Evolutionary conservation across 139 green algal genomes (phyloP).

Genomic region (Monoraphidium neglectum): DNA sequence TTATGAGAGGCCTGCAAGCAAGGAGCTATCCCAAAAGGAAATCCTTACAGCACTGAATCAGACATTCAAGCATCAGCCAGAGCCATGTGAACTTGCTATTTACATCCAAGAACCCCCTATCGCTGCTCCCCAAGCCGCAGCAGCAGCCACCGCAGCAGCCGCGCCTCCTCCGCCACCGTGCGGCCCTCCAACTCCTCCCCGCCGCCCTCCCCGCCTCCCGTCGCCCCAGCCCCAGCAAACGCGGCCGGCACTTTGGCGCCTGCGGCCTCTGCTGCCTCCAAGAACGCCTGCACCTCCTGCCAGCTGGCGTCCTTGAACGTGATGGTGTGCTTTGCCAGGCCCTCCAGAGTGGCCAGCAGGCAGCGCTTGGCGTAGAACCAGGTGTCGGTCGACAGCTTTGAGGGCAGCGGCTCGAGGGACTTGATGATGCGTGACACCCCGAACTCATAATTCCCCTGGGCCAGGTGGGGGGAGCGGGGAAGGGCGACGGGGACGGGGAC

Average conservation of each 20-base stretch:
- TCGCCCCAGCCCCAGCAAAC: conserved; percentile 9
- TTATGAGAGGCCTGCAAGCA: no score
- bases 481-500: no score
- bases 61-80: no score
- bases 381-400: conserved; percentile 79
- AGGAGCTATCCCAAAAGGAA: no score
- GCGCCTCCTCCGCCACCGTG: conserved; percentile 51
- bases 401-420: conserved; percentile 80
- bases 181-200: conserved; percentile 28
- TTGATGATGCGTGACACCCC: conserved; percentile 89
- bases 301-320: conserved; percentile 70
- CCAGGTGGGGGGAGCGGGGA: background rate
- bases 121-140: conserved; percentile 41
- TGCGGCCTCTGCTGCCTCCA: conserved; percentile 30
- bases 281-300: conserved; percentile 50
- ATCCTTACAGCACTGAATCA: no score
- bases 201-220: conserved; percentile 11
- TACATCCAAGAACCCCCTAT: no score
- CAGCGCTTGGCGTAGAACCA: conserved; percentile 79
- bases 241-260: conserved; percentile 10
- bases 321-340: conserved; percentile 89
- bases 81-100: no score
- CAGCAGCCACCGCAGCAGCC: conserved; percentile 55
- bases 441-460: conserved; percentile 87
- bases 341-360: conserved; percentile 83